These are phyloP conservation scores for Aspergillus sclerotioniger DNA, from an alignment of 495 filamentous ascomycete genomes.

Conservation along the genomic window DNA sequence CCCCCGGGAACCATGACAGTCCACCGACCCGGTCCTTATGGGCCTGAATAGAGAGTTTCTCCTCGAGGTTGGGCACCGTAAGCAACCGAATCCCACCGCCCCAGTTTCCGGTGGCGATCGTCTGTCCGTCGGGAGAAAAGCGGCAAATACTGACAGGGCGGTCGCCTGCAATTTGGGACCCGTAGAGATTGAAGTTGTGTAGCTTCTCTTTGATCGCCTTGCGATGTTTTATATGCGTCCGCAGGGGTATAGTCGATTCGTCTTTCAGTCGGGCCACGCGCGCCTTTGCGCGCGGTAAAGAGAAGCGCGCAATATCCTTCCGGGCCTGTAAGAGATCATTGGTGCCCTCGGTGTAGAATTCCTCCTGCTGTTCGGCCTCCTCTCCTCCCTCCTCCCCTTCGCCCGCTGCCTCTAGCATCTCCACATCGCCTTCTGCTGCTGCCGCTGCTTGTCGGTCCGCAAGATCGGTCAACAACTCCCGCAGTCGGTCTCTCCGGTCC, in stretches of 20 bases:
- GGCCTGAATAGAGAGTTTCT: constrained; percentile 68
- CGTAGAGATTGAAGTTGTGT: constrained; percentile 80
- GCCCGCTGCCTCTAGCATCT: constrained; percentile 49
- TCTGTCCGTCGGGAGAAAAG: constrained; percentile 82
- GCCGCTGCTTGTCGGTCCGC: constrained; percentile 63
- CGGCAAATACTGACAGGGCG: constrained; percentile 85
- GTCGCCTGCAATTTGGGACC: constrained; percentile 88
- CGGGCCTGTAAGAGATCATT: constrained; percentile 73
- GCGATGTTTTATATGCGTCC: constrained; percentile 86
- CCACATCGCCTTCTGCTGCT: constrained; percentile 60
- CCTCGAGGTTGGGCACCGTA: constrained; percentile 76
- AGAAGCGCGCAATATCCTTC: constrained; percentile 79
- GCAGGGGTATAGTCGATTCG: constrained; percentile 77
- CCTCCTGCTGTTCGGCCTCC: constrained; percentile 79
- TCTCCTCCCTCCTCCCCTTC: constrained; percentile 52
- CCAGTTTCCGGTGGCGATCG: constrained; percentile 89
- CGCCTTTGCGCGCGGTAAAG: constrained; percentile 75
- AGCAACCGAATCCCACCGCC: constrained; percentile 83
- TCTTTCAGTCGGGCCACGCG: constrained; percentile 72
- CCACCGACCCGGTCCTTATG: constrained; percentile 88
- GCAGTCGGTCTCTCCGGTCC: constrained; percentile 82
- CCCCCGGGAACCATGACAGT: constrained; percentile 81
- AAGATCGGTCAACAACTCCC: constrained; percentile 72
- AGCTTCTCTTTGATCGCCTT: constrained; percentile 84
- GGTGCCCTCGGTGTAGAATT: constrained; percentile 88